These are phyloP conservation scores for Penicillium coprophilum DNA, from an alignment of 495 filamentous ascomycete species.

Conservation along the genomic window DNA sequence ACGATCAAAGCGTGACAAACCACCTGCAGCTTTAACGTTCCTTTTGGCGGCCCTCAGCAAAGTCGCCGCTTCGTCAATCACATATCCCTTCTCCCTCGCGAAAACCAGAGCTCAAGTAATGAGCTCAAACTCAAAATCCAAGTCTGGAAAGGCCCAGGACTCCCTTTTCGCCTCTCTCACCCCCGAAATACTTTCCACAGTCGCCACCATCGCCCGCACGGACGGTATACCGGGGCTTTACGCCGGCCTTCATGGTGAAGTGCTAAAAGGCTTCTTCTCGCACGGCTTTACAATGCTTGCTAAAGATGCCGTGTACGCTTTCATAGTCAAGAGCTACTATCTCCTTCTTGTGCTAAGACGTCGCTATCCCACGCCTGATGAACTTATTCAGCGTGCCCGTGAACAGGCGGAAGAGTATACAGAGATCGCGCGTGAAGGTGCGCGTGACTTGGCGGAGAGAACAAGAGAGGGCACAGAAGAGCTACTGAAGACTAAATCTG, in stretches of 20 bases:
- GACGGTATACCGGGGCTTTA: slow-evolving; percentile 75
- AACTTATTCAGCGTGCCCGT: slow-evolving; percentile 42
- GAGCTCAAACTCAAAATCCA: slow-evolving; percentile 9
- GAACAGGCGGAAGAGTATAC: slow-evolving; percentile 47
- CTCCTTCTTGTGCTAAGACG: slow-evolving; percentile 37
- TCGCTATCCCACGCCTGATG: slow-evolving; percentile 46
- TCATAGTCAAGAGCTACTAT: slow-evolving; percentile 70
- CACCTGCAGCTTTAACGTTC: slow-evolving; percentile 58
- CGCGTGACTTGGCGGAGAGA: slow-evolving; percentile 38
- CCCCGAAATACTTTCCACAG: slow-evolving; percentile 61
- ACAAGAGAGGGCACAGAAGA: slow-evolving; percentile 32
- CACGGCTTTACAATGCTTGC: slow-evolving; percentile 89
- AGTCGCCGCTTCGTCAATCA: slow-evolving; percentile 72
- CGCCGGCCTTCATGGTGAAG: slow-evolving; percentile 71
- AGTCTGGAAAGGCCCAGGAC: slow-evolving; percentile 6
- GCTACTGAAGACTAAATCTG: slow-evolving; percentile 27
- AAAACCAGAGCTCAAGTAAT: slow-evolving; percentile 71
- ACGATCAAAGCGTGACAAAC: slow-evolving; percentile 49
- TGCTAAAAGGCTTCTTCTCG: slow-evolving; percentile 81
- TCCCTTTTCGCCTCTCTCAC: slow-evolving; percentile 19
- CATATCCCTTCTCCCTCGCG: slow-evolving; percentile 83
- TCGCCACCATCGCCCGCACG: slow-evolving; percentile 59
- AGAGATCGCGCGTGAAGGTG: slow-evolving; percentile 45
- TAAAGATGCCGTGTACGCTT: slow-evolving; percentile 77
- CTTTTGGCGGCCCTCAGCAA: slow-evolving; percentile 81